phyloP scores from a whole-genome alignment of 805 yeast species.

The Cyberlindnera mrakii region DNA sequence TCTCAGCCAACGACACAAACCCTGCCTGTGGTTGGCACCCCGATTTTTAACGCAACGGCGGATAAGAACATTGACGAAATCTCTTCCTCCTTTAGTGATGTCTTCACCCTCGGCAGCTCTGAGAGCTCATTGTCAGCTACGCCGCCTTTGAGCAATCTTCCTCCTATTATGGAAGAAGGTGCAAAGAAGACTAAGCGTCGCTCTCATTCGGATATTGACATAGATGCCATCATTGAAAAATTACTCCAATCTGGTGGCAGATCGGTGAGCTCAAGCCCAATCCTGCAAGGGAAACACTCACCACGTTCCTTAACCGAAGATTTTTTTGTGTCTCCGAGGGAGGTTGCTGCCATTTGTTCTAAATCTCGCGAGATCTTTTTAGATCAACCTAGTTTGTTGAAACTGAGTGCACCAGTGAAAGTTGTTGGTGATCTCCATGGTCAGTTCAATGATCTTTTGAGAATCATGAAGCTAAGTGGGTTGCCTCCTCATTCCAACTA shows the following conservation, averaged over 20 bases:
- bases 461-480: slow-evolving; percentile 93
- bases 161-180: slow-evolving; percentile 22
- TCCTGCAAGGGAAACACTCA: slow-evolving; percentile 10
- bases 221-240: slow-evolving; percentile 60
- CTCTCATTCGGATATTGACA: slow-evolving; percentile 31
- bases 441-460: slow-evolving; percentile 84
- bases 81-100: slow-evolving; percentile 24
- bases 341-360: slow-evolving; percentile 79
- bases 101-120: slow-evolving; percentile 19
- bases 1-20: slow-evolving; percentile 1
- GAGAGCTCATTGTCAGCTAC: slow-evolving; percentile 21
- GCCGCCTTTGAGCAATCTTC: slow-evolving; percentile 16
- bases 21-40: slow-evolving; percentile 2
- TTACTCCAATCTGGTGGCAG: slow-evolving; percentile 30
- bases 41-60: slow-evolving; percentile 1
- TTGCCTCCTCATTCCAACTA: slow-evolving; percentile 94
- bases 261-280: slow-evolving; percentile 7
- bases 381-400: slow-evolving; percentile 84
- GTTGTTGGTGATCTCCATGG: slow-evolving; percentile 95
- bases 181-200: slow-evolving; percentile 1
- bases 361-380: slow-evolving; percentile 84
- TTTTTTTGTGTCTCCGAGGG: slow-evolving; percentile 30
- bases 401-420: slow-evolving; percentile 72
- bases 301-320: slow-evolving; percentile 12
- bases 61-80: slow-evolving; percentile 15